Base-by-base conservation (phyloP, 2,329 filamentous ascomycete species). In the Beauveria caledonica region DNA sequence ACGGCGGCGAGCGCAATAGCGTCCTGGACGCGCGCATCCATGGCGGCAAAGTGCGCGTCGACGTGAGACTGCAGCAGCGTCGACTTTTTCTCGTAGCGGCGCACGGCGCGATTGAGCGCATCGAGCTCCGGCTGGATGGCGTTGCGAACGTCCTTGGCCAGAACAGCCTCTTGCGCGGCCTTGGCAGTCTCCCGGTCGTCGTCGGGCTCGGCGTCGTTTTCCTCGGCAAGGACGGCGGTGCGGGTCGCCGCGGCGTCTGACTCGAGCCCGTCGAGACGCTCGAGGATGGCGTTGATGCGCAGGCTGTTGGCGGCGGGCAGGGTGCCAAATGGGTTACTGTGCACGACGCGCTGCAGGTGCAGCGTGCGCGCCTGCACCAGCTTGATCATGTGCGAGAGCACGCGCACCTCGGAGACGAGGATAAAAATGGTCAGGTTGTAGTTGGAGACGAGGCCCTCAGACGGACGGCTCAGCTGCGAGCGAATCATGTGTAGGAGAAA, bases 341-440 rank as follows among this genome's bases (percentile, higher is more conserved):
- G 77, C 17, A 92, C 88, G 6, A 91, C 76, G 15, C 86, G 84
- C 72, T 97, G 92, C 1, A 97, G 80, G 68, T 92, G 86, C 9
- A 95, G 77, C 2, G 92, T 96, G 39, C 90, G 84, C 15, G 85
- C 82, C 67, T 91, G 87, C 4, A 95, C 81, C 67, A 97, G 82
- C 69, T 87, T 90, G 63, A 96, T 84, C 27, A 95, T 76, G 69
- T 97, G 92, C 1, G 89, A 85, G 53, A 92, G 77, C 0, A 93
- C 93, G 3, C 90, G 86, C 29, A 97, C 78, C 73, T 97, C 93
- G 3, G 93, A 89, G 1, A 89, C 90, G 19, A 96, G 80, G 3
- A 96, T 78, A 72, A 97, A 97, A 57, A 97, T 90, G 13, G 88
- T 92, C 59, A 97, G 79, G 72, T 97, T 97, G 75, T 93, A 95